Conservation (phyloP, 495 filamentous ascomycete species). For the Aspergillus nanangensis region DNA sequence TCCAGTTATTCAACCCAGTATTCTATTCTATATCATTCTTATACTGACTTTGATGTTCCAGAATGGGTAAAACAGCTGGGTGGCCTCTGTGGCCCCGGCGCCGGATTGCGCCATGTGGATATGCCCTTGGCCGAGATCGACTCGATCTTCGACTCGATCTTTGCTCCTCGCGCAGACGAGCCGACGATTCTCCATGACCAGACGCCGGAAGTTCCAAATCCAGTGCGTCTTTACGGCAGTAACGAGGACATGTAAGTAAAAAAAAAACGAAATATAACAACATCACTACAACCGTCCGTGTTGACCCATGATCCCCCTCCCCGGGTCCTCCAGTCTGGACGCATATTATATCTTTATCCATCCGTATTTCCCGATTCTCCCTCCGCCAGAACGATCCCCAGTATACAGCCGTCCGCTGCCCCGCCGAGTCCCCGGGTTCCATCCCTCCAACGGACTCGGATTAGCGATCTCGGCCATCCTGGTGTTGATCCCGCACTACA, state of each 20-base stretch:
- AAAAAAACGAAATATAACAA: background rate
- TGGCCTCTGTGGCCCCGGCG: slow-evolving; percentile 10
- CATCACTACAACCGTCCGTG: background rate
- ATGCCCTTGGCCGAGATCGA: slow-evolving; percentile 15
- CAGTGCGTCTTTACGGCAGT: slow-evolving; percentile 15
- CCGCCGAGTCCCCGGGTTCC: slow-evolving; percentile 13
- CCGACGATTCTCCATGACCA: background rate
- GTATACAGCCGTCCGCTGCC: slow-evolving; percentile 28
- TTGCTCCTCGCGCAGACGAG: slow-evolving; percentile 3
- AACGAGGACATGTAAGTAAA: slow-evolving; percentile 22
- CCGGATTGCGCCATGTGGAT: slow-evolving; percentile 12
- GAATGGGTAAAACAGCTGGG: slow-evolving; percentile 11
- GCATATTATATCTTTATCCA: slow-evolving; percentile 51
- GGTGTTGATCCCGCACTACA: slow-evolving; percentile 40
- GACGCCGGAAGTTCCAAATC: background rate
- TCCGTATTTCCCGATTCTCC: slow-evolving; percentile 45
- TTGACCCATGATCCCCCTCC: background rate
- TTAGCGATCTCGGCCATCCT: slow-evolving; percentile 43
- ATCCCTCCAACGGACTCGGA: slow-evolving; percentile 36
- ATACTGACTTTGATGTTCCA: background rate
- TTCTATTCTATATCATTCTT: too few relatives aligned
- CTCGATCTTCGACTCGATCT: slow-evolving; percentile 19
- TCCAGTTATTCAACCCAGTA: too few relatives aligned
- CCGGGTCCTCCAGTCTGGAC: slow-evolving; percentile 43
- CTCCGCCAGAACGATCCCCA: slow-evolving; percentile 31